Base-by-base conservation (phyloP, 192 early-diverging fungal species). In the Diversispora epigaea region DNA sequence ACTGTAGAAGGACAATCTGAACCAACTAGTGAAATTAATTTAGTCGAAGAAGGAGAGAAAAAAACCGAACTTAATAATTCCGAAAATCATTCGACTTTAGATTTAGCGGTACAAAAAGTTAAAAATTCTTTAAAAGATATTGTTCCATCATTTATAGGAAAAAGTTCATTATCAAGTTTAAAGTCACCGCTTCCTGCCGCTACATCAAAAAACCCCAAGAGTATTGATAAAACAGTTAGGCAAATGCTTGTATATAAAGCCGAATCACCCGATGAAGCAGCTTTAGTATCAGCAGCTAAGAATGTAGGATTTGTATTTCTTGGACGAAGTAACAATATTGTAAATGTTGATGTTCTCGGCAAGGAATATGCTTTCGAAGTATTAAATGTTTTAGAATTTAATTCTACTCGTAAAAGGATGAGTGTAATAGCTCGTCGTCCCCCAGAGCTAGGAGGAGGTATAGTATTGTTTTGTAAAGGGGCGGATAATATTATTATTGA, bases 401-500 rank as follows among this genome's bases (percentile, higher is more conserved):
- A 95, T 82, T 95, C 94, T 3, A 94, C 96, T 22, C 87, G 97
- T 65, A 99, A 99, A 80, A 87, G 97, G 56, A 98, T 98, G 97
- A 91, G 91, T 49, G 88, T 92, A 1, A 92, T 99, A 50, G 81
- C 94, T 65, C 81, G 89, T 60, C 84, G 93, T 9, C 94, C 94
- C 0, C 80, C 82, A 11, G 87, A 88, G 22, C 81, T 88, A 78
- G 88, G 89, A 67, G 95, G 95, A 76, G 94, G 93, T 79, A 90
- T 97, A 49, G 82, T 96, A 17, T 68, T 99, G 65, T 89, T 94
- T 58, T 91, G 90, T 68, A 99, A 99, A 80, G 97, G 97, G 21
- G 97, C 97, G 15, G 97, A 99, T 76, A 95, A 92, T 76, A 91
- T 99, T 50, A 97, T 99, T 61, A 91, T 93, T 61, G 95, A 95